Conservation (phyloP, 2,329 filamentous ascomycete species). For the Aspergillus japonicus region DNA sequence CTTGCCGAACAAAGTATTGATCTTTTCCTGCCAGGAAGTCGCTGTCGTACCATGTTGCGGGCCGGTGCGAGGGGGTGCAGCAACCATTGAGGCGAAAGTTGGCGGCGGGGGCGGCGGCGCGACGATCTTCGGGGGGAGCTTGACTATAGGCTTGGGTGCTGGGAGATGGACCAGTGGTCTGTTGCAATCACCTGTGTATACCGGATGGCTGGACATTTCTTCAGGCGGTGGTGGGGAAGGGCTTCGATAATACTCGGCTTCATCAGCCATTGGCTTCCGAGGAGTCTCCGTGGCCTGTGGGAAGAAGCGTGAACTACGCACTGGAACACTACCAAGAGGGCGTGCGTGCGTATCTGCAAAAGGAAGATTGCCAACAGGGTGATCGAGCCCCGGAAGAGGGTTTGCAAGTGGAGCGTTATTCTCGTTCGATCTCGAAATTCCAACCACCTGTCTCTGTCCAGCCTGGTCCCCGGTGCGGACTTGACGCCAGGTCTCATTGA, state of each 20-base stretch:
- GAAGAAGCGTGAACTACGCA: conserved; percentile 51
- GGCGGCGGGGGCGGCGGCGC: conserved; percentile 47
- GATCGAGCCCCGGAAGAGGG: conserved; percentile 37
- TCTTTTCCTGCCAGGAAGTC: conserved; percentile 73
- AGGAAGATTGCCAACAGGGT: conserved; percentile 36
- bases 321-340: conserved; percentile 34
- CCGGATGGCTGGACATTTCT: conserved; percentile 55
- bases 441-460: conserved; percentile 40
- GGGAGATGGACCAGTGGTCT: conserved; percentile 60
- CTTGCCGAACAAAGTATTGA: conserved; percentile 76
- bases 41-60: conserved; percentile 47
- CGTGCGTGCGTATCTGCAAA: conserved; percentile 36
- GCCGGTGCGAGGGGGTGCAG: conserved; percentile 35
- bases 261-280: conserved; percentile 33
- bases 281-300: conserved; percentile 41
- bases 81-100: conserved; percentile 45
- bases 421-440: conserved; percentile 36
- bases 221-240: conserved; percentile 60
- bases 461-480: conserved; percentile 43
- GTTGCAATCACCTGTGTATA: conserved; percentile 50
- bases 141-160: conserved; percentile 69
- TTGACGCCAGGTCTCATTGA: conserved; percentile 50
- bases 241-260: conserved; percentile 36
- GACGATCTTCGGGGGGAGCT: conserved; percentile 65
- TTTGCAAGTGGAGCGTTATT: conserved; percentile 29